Conservation (phyloP, 108 stramenopile genomes). For the Poteriospumella lacustris region DNA sequence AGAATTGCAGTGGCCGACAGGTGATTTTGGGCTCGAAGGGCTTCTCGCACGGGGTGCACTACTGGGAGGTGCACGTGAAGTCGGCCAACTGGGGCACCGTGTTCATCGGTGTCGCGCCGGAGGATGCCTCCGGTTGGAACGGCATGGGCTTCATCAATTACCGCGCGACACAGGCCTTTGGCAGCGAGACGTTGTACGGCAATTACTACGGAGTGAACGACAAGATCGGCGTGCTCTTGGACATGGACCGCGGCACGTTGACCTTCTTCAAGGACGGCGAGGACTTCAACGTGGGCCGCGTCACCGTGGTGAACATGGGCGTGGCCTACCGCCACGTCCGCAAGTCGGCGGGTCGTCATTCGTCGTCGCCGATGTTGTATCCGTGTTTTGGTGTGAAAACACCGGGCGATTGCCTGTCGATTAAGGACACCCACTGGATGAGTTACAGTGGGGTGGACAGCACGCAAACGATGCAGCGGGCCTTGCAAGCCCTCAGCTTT, state of each 20-base stretch:
- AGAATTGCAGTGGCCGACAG: not conserved
- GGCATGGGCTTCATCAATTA: constrained; percentile 49
- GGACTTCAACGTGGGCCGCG: constrained; percentile 52
- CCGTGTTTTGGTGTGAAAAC: constrained; percentile 51
- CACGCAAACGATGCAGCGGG: constrained; percentile 29
- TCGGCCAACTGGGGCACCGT: constrained; percentile 43
- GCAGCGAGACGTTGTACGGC: constrained; percentile 46
- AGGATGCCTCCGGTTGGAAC: constrained; percentile 37
- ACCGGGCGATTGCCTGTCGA: constrained; percentile 39
- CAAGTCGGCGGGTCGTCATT: constrained; percentile 22
- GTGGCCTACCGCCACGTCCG: constrained; percentile 47
- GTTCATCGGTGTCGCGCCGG: constrained; percentile 50
- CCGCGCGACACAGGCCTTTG: constrained; percentile 45
- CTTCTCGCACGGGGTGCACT: constrained; percentile 41
- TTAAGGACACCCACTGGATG: constrained; percentile 38
- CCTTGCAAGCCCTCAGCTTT: constrained; percentile 28
- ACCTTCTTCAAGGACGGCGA: constrained; percentile 57
- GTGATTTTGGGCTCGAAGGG: constrained; percentile 35
- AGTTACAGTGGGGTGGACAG: constrained; percentile 34
- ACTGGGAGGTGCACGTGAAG: constrained; percentile 42
- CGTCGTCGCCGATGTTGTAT: constrained; percentile 39
- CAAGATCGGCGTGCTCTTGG: constrained; percentile 48
- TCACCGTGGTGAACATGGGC: constrained; percentile 47
- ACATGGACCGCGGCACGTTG: constrained; percentile 56
- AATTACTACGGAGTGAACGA: constrained; percentile 50